phyloP scores from a whole-genome alignment of 2,329 filamentous ascomycete genomes.

The Penicillium sp. region DNA sequence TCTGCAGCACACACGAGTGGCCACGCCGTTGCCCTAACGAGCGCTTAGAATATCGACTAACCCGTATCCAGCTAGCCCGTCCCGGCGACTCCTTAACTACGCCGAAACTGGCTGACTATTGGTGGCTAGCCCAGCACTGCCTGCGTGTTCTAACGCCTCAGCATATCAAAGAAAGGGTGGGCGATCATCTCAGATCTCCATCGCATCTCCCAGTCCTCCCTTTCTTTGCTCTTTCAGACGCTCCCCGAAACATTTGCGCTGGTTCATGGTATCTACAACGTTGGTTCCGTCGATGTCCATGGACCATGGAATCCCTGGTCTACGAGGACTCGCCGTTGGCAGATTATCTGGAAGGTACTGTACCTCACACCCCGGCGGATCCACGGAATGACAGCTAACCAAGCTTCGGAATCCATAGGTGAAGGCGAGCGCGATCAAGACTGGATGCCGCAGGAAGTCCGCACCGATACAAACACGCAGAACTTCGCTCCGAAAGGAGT shows the following conservation, averaged over 20 bases:
- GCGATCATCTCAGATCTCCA: neutral
- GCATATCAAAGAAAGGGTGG: neutral
- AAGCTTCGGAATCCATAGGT: constrained; percentile 29
- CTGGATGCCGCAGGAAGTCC: constrained; percentile 32
- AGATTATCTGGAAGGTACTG: constrained; percentile 82
- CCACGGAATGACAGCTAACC: constrained; percentile 1
- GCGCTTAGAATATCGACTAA: no score
- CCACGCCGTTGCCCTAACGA: constrained; percentile 6
- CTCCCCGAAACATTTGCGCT: neutral
- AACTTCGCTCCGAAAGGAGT: constrained; percentile 51
- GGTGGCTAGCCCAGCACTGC: neutral
- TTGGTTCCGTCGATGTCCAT: constrained; percentile 20
- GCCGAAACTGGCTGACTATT: neutral
- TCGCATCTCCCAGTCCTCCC: neutral
- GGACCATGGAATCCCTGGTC: constrained; percentile 78
- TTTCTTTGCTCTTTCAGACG: neutral
- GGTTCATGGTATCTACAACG: constrained; percentile 7
- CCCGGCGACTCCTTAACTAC: constrained; percentile 2
- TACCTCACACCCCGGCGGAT: neutral
- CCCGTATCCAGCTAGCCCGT: constrained; percentile 4
- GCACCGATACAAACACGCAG: constrained; percentile 24
- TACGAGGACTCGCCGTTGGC: constrained; percentile 84
- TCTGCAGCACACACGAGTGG: constrained; percentile 1
- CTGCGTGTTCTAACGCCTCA: neutral
- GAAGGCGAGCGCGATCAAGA: constrained; percentile 43